Evolutionary conservation across 192 early-diverging fungal genomes (phyloP).

Genomic region (Radiomyces spectabilis): DNA sequence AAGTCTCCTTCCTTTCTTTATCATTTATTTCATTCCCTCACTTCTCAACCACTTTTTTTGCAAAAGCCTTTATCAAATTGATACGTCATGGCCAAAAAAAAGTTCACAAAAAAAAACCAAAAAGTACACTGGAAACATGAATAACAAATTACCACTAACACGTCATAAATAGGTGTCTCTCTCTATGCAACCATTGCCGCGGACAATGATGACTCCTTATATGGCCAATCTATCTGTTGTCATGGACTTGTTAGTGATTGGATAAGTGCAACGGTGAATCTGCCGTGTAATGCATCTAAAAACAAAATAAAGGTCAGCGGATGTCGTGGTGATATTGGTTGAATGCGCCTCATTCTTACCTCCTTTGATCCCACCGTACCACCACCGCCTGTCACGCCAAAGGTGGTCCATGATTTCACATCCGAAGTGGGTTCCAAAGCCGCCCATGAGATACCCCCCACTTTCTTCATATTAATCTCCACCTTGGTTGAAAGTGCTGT

Average conservation of each 20-base stretch:
- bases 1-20: background rate
- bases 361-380: conserved; percentile 66
- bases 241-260: too few relatives aligned
- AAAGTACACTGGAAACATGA: too few relatives aligned
- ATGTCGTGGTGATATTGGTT: background rate
- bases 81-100: background rate
- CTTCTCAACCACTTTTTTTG: too few relatives aligned
- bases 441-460: conserved; percentile 79
- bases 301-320: background rate
- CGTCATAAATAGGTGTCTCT: too few relatives aligned
- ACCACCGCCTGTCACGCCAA: conserved; percentile 65
- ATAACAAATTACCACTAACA: too few relatives aligned
- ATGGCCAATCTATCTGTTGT: too few relatives aligned
- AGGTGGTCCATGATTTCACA: conserved; percentile 74
- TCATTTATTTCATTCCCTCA: background rate
- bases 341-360: conserved; percentile 32
- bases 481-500: conserved; percentile 72
- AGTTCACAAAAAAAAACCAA: background rate
- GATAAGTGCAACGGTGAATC: conserved; percentile 8
- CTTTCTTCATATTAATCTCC: conserved; percentile 74
- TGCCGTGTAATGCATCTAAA: conserved; percentile 1
- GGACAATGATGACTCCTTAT: too few relatives aligned
- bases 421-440: conserved; percentile 60
- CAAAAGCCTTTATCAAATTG: too few relatives aligned
- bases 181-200: too few relatives aligned